Conservation (phyloP, 495 filamentous ascomycete species). For the Talaromyces ruber region DNA sequence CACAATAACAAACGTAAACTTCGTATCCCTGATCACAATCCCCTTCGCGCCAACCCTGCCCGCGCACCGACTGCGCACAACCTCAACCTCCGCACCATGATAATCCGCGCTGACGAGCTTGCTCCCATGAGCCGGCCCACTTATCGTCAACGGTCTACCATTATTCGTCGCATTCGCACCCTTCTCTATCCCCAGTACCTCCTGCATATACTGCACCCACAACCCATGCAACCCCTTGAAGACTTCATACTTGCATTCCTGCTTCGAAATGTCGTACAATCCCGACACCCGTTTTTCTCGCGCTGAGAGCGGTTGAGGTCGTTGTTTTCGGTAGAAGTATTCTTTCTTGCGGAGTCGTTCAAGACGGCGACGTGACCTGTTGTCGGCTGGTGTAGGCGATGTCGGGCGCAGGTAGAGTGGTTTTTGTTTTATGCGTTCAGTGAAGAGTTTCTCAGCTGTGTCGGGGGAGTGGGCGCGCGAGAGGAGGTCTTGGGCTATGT, state of each 20-base stretch:
- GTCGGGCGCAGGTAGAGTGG: conserved; percentile 72
- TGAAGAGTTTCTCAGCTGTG: conserved; percentile 60
- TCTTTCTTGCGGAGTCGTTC: conserved; percentile 46
- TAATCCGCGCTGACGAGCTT: conserved; percentile 78
- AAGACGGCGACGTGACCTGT: conserved; percentile 54
- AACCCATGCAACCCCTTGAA: conserved; percentile 69
- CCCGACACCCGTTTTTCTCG: conserved; percentile 63
- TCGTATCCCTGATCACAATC: conserved; percentile 83
- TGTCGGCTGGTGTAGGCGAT: conserved; percentile 51
- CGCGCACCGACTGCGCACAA: conserved; percentile 71
- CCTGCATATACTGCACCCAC: conserved; percentile 79
- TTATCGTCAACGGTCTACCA: conserved; percentile 22
- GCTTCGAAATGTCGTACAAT: conserved; percentile 63
- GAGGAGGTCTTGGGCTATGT: conserved; percentile 62
- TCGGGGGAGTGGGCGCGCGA: conserved; percentile 63
- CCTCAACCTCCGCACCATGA: conserved; percentile 79
- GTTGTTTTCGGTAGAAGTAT: conserved; percentile 49
- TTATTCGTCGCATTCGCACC: conserved; percentile 29
- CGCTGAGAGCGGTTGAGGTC: conserved; percentile 71
- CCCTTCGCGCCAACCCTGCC: conserved; percentile 75
- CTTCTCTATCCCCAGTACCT: conserved; percentile 49
- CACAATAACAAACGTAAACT: conserved; percentile 77
- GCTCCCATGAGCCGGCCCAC: conserved; percentile 45
- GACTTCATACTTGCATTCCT: conserved; percentile 60
- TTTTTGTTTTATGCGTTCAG: conserved; percentile 72